phyloP scores from a whole-genome alignment of 805 yeast species.

The Cyberlindnera samutprakarnensis region DNA sequence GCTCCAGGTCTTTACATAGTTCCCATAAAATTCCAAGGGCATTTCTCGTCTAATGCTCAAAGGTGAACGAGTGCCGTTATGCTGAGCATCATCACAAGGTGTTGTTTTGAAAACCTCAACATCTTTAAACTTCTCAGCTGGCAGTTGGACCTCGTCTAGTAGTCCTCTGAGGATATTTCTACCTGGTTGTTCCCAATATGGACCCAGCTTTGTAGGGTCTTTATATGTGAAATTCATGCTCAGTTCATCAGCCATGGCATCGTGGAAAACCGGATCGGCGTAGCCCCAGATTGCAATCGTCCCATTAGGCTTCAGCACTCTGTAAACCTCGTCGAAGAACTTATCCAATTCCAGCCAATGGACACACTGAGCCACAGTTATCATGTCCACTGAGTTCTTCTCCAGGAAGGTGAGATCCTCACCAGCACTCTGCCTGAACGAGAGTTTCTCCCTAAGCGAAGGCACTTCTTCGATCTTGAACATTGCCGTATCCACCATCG shows the following conservation, averaged over 20 bases:
- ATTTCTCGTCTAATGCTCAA: constrained; percentile 30
- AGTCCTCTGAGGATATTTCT: constrained; percentile 41
- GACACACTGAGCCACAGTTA: constrained; percentile 78
- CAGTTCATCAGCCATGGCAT: constrained; percentile 48
- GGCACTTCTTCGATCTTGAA: constrained; percentile 14
- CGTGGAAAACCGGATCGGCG: constrained; percentile 56
- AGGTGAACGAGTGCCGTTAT: constrained; percentile 14
- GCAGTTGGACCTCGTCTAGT: constrained; percentile 36
- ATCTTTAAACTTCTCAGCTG: constrained; percentile 35
- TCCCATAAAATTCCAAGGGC: constrained; percentile 37
- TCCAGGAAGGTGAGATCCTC: constrained; percentile 20
- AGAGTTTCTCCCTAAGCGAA: constrained; percentile 6
- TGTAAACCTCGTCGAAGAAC: constrained; percentile 42
- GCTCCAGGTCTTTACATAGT: constrained; percentile 65
- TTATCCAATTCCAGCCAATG: constrained; percentile 69
- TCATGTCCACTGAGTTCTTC: constrained; percentile 45
- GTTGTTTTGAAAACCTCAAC: constrained; percentile 23
- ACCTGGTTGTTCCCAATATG: constrained; percentile 87
- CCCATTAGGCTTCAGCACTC: constrained; percentile 51
- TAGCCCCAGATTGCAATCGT: constrained; percentile 77
- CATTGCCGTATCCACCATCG: constrained; percentile 46
- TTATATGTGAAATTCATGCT: constrained; percentile 44
- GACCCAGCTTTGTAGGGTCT: constrained; percentile 44
- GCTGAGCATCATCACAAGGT: constrained; percentile 1
- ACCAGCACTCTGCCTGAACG: constrained; percentile 20